phyloP scores from a whole-genome alignment of 78 protist genomes.

The Chrysochromulina parva region DNA sequence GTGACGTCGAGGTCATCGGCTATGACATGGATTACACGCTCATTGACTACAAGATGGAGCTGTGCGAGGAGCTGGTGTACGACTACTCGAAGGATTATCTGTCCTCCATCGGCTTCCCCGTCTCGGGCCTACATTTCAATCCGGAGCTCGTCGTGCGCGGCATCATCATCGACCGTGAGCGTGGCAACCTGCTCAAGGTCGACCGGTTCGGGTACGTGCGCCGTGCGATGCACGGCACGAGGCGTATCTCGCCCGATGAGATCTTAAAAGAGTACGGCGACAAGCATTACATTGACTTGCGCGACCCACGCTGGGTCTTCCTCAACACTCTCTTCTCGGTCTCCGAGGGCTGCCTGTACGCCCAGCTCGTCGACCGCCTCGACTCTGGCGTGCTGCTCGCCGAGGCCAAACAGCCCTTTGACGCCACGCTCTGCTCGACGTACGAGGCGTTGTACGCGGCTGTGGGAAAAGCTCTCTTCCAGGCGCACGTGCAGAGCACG shows the following conservation, averaged over 20 bases:
- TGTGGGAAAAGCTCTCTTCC: slow-evolving; percentile 9
- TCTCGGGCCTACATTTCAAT: not conserved
- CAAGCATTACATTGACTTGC: not conserved
- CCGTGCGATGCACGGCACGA: slow-evolving; percentile 44
- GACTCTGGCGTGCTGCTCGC: not conserved
- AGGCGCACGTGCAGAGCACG: slow-evolving; percentile 31
- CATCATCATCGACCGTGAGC: not conserved
- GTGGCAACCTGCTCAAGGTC: not conserved
- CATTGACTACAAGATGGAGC: slow-evolving; percentile 34
- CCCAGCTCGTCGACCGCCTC: slow-evolving; percentile 39
- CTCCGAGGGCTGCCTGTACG: slow-evolving; percentile 33
- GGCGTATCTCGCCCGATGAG: not conserved
- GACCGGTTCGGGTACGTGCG: slow-evolving; percentile 42
- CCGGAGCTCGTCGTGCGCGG: slow-evolving; percentile 30
- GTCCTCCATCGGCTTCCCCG: slow-evolving; percentile 2
- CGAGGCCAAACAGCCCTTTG: not conserved
- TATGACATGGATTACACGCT: slow-evolving; percentile 59
- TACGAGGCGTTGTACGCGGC: slow-evolving; percentile 30
- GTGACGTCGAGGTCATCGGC: not conserved
- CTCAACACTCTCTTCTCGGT: slow-evolving; percentile 39
- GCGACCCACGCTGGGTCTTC: slow-evolving; percentile 20
- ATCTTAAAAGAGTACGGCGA: not conserved
- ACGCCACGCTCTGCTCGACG: not conserved
- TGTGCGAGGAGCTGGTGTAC: slow-evolving; percentile 45
- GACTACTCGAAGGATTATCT: slow-evolving; percentile 17